Base-by-base conservation (phyloP, 768 basidiomycete genomes). In the Russula foetens region DNA sequence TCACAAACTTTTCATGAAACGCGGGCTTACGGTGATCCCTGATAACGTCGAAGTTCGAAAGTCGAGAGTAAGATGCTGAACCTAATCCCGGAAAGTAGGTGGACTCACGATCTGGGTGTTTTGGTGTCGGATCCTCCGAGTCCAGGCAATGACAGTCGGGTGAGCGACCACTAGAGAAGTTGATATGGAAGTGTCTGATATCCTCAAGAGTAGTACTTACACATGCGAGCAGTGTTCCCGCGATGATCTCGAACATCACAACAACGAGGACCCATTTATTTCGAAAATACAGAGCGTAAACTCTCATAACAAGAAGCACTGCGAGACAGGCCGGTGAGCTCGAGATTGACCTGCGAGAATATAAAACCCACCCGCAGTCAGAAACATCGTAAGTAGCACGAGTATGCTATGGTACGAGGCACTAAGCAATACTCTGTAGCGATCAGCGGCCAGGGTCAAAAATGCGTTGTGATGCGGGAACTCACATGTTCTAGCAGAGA, bases 261-360 rank as follows among this genome's bases (percentile, higher is more conserved):
- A 69, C 8, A 12, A 1, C 5, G 14, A 69, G 58, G 28, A 70
- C 55, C 26, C 60, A 60, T 23, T 45, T 60, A n/a, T 62, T 68
- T 19, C 69, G 65, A n/a, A 60, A 55, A 53, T 69, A 69, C 52
- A 70, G 51, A 1, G 69, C 69, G 21, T 67, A 69, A 19, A 68
- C 67, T 12, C 69, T 65, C 47, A 69, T 59, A 3, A 64, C 21
- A 17, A 70, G 64, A 24, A 68, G 56, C 17, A 62, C 69, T 69
- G 46, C 2, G 24, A 19, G 4, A 19, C 44, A 4, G 7, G 45
- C 17, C 45, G 31, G 12, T 38, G 15, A 52, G 50, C 23, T 14
- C 3, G 19, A 12, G 7, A 11, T 15, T 7, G 23, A 21, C 21
- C 4, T 23, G 29, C 11, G 21, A 43, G 38, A 28, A 29, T 23